These are phyloP conservation scores for Lathyrus aphaca DNA, from an alignment of 306 rosid genomes.

Conservation along the genomic window DNA sequence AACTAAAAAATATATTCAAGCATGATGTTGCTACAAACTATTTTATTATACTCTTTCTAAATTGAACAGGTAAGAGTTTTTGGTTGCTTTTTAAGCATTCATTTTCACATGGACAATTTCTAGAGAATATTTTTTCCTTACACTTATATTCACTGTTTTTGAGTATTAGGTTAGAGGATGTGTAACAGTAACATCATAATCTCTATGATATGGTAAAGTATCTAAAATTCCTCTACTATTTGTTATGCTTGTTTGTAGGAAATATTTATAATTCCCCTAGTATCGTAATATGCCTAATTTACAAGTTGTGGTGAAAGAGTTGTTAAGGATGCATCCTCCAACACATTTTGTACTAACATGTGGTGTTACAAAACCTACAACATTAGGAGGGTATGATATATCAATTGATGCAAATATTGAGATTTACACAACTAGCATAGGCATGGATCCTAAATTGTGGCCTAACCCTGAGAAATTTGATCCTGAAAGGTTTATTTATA, in stretches of 20 bases:
- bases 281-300: constrained; percentile 86
- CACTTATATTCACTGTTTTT: constrained; percentile 46
- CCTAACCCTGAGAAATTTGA: constrained; percentile 67
- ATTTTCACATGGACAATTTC: constrained; percentile 48
- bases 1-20: not conserved
- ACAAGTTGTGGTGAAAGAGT: constrained; percentile 79
- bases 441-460: constrained; percentile 65
- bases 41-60: constrained; percentile 23
- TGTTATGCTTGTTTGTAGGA: constrained; percentile 38
- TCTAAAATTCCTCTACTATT: constrained; percentile 58
- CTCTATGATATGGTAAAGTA: constrained; percentile 69
- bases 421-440: constrained; percentile 51
- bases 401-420: constrained; percentile 70
- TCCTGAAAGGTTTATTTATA: constrained; percentile 70
- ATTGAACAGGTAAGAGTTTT: constrained; percentile 9
- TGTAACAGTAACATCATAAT: constrained; percentile 60
- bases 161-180: constrained; percentile 53
- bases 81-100: constrained; percentile 33
- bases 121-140: constrained; percentile 44
- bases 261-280: too few species aligned
- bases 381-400: constrained; percentile 77
- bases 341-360: constrained; percentile 78
- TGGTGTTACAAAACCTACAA: constrained; percentile 68
- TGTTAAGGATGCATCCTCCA: constrained; percentile 85
- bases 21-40: constrained; percentile 15